These are phyloP conservation scores for Penicillium cinerascens DNA, from an alignment of 495 filamentous ascomycete species.

Conservation along the genomic window DNA sequence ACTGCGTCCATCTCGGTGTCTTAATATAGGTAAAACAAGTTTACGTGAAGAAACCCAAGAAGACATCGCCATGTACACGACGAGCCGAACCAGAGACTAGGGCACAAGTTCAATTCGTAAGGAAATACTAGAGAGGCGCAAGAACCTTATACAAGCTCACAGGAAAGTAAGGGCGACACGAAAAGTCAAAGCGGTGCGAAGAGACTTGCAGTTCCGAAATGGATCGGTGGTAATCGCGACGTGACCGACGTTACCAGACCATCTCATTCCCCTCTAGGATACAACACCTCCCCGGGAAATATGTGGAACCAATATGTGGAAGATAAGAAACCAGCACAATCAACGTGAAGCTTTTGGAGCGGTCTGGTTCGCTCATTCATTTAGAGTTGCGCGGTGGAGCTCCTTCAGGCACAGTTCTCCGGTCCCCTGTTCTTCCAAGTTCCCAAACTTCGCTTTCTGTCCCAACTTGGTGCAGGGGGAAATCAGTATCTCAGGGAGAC, in stretches of 20 bases:
- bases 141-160: too few species aligned
- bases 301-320: background rate
- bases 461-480: background rate
- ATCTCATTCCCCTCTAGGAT: background rate
- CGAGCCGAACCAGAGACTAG: background rate
- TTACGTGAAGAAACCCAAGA: background rate
- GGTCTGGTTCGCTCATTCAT: background rate
- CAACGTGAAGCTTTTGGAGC: too few species aligned
- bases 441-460: background rate
- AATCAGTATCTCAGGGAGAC: background rate
- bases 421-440: background rate
- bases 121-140: too few species aligned
- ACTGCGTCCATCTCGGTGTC: background rate
- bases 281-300: background rate
- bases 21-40: background rate
- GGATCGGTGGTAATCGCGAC: too few species aligned
- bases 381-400: slow-evolving; percentile 6
- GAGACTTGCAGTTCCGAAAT: background rate
- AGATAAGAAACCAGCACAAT: background rate
- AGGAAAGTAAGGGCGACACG: background rate
- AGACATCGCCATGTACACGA: background rate
- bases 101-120: background rate
- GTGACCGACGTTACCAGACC: background rate
- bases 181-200: background rate
- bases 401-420: slow-evolving; percentile 4